Conservation (phyloP, 202 grass and related monocot genomes). For the Panicum hallii region DNA sequence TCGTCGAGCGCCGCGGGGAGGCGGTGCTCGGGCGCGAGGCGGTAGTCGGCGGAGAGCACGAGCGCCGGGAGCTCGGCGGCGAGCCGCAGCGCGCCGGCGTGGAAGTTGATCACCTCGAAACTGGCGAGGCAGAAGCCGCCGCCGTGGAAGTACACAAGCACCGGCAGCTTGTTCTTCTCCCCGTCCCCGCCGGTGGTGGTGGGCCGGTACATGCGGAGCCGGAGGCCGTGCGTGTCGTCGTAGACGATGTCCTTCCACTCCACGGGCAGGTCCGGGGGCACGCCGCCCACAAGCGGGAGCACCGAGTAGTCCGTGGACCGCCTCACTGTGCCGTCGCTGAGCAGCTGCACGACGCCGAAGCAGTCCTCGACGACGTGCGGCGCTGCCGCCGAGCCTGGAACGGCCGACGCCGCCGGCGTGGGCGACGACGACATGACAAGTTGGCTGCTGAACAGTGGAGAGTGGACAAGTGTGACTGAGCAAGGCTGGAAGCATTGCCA, state of each 20-base stretch:
- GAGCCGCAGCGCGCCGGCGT: conserved; percentile 58
- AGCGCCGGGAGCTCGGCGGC: conserved; percentile 57
- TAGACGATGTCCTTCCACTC: conserved; percentile 80
- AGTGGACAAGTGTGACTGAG: not conserved
- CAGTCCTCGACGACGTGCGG: conserved; percentile 65
- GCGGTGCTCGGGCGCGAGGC: conserved; percentile 85
- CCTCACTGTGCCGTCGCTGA: conserved; percentile 60
- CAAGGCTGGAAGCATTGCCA: not conserved
- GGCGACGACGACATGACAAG: not conserved
- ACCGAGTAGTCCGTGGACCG: conserved; percentile 45
- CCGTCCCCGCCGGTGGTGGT: not conserved
- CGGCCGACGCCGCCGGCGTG: not conserved
- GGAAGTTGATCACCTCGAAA: conserved; percentile 61
- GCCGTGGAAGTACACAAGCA: conserved; percentile 78
- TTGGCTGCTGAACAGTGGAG: not conserved
- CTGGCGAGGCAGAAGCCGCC: conserved; percentile 71
- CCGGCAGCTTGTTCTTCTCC: conserved; percentile 42
- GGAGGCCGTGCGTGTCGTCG: conserved; percentile 46
- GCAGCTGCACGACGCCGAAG: conserved; percentile 60
- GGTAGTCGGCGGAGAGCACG: conserved; percentile 80
- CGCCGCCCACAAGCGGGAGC: conserved; percentile 9
- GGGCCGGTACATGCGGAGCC: conserved; percentile 74
- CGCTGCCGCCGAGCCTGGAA: not conserved
- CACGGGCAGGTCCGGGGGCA: conserved; percentile 46
- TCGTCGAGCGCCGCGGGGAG: conserved; percentile 79